phyloP scores from a whole-genome alignment of 768 basidiomycete species.

The Amanita thiersii region DNA sequence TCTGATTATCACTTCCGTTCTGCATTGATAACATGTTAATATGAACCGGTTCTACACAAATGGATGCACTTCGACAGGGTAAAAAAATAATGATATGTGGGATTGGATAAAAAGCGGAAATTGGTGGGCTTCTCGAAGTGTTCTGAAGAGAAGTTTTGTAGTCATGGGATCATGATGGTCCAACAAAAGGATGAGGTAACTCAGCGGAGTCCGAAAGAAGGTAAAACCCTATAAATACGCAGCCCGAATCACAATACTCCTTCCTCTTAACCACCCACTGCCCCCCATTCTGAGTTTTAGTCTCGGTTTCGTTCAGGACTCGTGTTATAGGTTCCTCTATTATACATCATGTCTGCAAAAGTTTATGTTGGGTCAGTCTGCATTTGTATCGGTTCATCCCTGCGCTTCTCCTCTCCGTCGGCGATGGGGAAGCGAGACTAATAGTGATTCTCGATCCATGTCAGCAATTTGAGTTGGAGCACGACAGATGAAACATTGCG shows the following conservation, averaged over 20 bases:
- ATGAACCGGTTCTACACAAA: too few relatives aligned
- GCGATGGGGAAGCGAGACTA: conserved; percentile 41
- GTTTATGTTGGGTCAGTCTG: conserved; percentile 93
- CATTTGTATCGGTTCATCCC: conserved; percentile 37
- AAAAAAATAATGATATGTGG: too few relatives aligned
- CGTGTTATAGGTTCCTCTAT: conserved; percentile 46
- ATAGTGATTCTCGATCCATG: conserved; percentile 42
- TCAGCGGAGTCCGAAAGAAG: conserved; percentile 44
- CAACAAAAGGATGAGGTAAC: background rate
- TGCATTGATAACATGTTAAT: background rate
- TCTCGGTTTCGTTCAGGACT: conserved; percentile 51
- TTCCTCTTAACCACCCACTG: conserved; percentile 33
- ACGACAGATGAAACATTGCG: conserved; percentile 90
- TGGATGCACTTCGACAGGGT: too few relatives aligned
- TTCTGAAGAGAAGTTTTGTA: background rate
- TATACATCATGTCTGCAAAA: conserved; percentile 74
- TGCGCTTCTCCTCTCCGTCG: conserved; percentile 40
- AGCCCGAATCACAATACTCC: conserved; percentile 18
- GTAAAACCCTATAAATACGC: conserved; percentile 31
- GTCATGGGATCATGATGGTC: conserved; percentile 8
- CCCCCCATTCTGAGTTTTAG: conserved; percentile 41
- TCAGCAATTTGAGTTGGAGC: conserved; percentile 93
- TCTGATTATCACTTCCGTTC: too few relatives aligned
- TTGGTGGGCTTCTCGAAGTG: background rate
- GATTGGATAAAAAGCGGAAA: background rate